Percentiles rank a stretch among this genome's conserved stretches.
phyloP scores from a whole-genome alignment of 495 filamentous ascomycete genomes.

The Daldinia grandis region DNA sequence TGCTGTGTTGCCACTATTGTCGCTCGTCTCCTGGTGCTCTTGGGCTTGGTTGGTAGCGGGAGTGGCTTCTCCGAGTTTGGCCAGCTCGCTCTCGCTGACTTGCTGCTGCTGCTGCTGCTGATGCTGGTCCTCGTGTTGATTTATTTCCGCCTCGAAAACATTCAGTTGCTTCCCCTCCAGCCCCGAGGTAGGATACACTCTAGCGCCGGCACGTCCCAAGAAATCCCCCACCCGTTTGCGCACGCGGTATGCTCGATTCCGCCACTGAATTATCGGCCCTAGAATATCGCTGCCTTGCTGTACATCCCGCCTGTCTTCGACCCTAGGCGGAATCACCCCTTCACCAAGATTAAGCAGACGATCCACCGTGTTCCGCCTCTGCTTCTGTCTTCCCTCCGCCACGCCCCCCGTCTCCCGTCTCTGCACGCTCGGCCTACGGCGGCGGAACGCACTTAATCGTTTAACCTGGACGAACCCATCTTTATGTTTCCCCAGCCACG shows the following conservation, averaged over 20 bases:
- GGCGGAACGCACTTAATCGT: not conserved
- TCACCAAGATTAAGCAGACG: not conserved
- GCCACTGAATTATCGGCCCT: not conserved
- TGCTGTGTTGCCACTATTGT: not conserved
- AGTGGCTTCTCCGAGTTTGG: not conserved
- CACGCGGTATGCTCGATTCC: not conserved
- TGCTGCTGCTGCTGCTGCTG: not conserved
- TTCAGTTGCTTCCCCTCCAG: not conserved
- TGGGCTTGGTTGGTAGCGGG: not conserved
- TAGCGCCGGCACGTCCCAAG: not conserved
- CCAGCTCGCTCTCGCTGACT: not conserved
- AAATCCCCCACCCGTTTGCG: not conserved
- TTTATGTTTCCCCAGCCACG: conserved; percentile 2
- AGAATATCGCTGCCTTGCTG: not conserved
- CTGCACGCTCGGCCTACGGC: not conserved
- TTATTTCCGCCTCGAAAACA: not conserved
- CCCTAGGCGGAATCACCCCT: not conserved
- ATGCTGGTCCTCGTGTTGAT: not conserved
- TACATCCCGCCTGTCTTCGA: not conserved
- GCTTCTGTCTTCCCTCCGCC: not conserved
- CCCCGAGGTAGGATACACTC: not conserved
- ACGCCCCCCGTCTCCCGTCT: not conserved
- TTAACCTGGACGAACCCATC: not conserved
- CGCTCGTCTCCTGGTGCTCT: not conserved
- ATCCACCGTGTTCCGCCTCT: not conserved